Conservation (phyloP, 2,329 filamentous ascomycete species). For the Xylaria arbuscula region DNA sequence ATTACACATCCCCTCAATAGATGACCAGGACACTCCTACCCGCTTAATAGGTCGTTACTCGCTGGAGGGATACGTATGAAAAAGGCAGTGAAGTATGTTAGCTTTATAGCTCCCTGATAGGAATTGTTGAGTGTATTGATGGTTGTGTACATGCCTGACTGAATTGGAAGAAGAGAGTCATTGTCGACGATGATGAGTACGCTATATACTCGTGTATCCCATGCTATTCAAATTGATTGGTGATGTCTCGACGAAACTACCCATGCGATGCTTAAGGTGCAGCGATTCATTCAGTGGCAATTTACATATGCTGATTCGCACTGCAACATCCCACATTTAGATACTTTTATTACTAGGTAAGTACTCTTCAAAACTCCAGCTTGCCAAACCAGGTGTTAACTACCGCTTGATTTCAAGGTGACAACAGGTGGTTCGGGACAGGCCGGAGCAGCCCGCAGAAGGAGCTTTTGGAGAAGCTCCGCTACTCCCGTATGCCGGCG, state of each 20-base stretch:
- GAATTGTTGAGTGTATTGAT: not conserved
- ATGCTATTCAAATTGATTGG: not conserved
- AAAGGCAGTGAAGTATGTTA: not conserved
- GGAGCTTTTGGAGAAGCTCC: not conserved
- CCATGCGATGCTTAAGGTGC: too few species aligned
- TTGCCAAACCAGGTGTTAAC: too few species aligned
- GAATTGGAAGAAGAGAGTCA: not conserved
- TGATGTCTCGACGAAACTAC: not conserved
- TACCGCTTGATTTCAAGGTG: not conserved
- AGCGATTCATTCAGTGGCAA: not conserved
- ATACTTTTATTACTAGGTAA: not conserved
- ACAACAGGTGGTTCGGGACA: not conserved
- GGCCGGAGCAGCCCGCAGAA: conserved; percentile 8
- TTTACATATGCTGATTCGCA: too few species aligned
- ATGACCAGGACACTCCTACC: not conserved
- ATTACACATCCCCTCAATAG: not conserved
- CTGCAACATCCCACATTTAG: not conserved
- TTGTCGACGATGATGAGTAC: not conserved
- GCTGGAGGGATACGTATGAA: not conserved
- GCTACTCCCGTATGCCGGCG: conserved; percentile 10
- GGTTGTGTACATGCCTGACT: not conserved
- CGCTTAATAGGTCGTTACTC: not conserved
- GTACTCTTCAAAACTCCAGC: not conserved
- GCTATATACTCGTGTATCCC: not conserved
- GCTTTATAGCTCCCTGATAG: not conserved